phyloP scores from a whole-genome alignment of 495 filamentous ascomycete species.

The Podospora anserina region DNA sequence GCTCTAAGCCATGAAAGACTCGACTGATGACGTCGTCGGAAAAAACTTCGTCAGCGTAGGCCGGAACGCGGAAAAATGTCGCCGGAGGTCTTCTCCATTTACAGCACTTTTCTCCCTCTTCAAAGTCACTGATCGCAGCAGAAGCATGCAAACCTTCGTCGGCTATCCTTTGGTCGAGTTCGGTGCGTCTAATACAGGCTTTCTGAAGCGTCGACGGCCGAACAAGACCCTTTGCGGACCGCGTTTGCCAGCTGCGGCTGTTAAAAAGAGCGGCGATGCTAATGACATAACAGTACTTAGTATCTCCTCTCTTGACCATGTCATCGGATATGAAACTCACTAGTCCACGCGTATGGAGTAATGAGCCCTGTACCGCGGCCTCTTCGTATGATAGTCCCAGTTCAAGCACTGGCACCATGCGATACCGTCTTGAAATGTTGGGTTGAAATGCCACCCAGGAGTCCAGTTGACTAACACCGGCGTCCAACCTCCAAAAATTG shows the following conservation, averaged over 20 bases:
- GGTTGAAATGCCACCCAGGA: constrained; percentile 13
- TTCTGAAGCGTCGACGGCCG: background rate
- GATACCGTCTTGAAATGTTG: constrained; percentile 33
- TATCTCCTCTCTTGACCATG: background rate
- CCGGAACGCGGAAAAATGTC: constrained; percentile 9
- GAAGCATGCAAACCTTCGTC: constrained; percentile 18
- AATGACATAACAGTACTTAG: background rate
- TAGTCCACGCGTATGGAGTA: constrained; percentile 38
- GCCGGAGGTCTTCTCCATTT: constrained; percentile 19
- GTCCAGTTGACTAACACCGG: constrained; percentile 25
- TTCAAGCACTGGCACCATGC: constrained; percentile 38
- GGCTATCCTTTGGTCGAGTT: constrained; percentile 13
- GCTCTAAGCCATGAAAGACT: background rate
- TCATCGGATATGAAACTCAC: constrained; percentile 24
- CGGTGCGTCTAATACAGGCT: background rate
- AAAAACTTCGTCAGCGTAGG: background rate
- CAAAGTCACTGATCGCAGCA: constrained; percentile 19
- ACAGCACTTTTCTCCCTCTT: constrained; percentile 9
- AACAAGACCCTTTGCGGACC: background rate
- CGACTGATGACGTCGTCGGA: background rate
- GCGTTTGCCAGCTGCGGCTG: constrained; percentile 9
- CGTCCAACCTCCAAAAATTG: constrained; percentile 40
- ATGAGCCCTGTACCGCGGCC: constrained; percentile 37
- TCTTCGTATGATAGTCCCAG: constrained; percentile 34
- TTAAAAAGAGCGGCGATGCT: constrained; percentile 19